These are phyloP conservation scores for Nicotiana knightiana DNA, from an alignment of 257 asterid species.

Conservation along the genomic window DNA sequence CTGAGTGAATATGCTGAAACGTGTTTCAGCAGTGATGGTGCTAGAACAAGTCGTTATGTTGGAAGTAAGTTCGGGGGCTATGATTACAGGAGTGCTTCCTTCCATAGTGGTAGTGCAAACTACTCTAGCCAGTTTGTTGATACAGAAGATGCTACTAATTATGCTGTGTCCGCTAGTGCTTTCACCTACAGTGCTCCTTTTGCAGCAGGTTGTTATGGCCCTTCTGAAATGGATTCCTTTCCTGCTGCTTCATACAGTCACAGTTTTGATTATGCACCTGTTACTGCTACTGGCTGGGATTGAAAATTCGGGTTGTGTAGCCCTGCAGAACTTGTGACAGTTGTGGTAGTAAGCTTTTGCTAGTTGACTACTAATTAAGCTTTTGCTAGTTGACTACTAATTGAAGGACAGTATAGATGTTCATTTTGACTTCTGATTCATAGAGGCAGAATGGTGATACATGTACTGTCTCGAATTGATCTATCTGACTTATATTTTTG, in stretches of 20 bases:
- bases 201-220: not conserved
- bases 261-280: constrained; percentile 12
- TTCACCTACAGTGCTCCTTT: not conserved
- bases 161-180: constrained; percentile 13
- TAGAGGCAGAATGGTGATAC: not conserved
- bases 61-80: constrained; percentile 26
- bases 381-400: not conserved
- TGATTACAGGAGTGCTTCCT: constrained; percentile 17
- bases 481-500: not conserved
- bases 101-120: constrained; percentile 8
- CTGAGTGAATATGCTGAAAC: constrained; percentile 38
- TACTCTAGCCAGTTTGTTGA: constrained; percentile 19
- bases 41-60: constrained; percentile 17
- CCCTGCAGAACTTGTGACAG: not conserved
- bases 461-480: not conserved
- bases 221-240: constrained; percentile 7
- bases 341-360: not conserved
- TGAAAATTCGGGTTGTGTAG: constrained; percentile 4
- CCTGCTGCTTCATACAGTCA: constrained; percentile 6
- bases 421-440: not conserved
- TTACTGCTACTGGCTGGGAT: constrained; percentile 41
- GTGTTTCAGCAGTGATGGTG: constrained; percentile 16
- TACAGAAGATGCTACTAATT: not conserved
- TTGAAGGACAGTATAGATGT: not conserved
- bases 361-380: not conserved